A percentile compares a stretch with the other conserved stretches of the same genome.
Evolutionary conservation across 495 filamentous ascomycete genomes (phyloP).

Genomic region (Talaromyces adpressus): DNA sequence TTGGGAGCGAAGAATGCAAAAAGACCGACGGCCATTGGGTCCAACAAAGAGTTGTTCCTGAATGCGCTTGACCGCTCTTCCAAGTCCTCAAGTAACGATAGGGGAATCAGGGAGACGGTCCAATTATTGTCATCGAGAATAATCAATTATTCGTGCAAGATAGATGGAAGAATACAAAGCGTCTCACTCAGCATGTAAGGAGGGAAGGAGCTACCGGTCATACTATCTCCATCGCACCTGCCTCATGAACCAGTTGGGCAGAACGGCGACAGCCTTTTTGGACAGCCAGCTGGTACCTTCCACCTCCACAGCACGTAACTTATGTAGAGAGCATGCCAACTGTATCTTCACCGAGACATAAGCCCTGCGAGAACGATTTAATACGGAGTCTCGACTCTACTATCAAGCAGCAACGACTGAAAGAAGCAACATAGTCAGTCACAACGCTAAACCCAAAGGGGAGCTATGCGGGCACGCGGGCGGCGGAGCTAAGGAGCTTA

Average conservation of each 20-base stretch:
- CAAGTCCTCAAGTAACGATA: too few relatives aligned
- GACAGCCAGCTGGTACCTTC: background rate
- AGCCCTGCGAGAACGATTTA: too few relatives aligned
- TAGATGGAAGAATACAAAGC: background rate
- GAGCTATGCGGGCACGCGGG: constrained; percentile 1
- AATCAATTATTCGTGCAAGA: too few relatives aligned
- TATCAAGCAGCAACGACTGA: background rate
- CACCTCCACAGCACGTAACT: background rate
- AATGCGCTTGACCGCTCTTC: background rate
- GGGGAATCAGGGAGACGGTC: too few relatives aligned
- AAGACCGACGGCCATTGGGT: background rate
- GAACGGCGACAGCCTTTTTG: background rate
- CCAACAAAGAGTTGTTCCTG: background rate
- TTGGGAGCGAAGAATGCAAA: background rate
- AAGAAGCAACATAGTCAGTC: background rate
- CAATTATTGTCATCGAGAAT: too few relatives aligned
- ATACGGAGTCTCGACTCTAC: too few relatives aligned
- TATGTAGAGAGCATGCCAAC: too few relatives aligned
- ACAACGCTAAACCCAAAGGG: background rate
- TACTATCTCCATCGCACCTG: too few relatives aligned
- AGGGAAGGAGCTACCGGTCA: too few relatives aligned
- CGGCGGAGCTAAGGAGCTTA: background rate
- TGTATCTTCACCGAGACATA: too few relatives aligned
- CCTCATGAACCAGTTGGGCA: too few relatives aligned
- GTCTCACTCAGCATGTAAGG: background rate